phyloP scores from a whole-genome alignment of 2,329 filamentous ascomycete species.

The Teratosphaeriaceae sp. region DNA sequence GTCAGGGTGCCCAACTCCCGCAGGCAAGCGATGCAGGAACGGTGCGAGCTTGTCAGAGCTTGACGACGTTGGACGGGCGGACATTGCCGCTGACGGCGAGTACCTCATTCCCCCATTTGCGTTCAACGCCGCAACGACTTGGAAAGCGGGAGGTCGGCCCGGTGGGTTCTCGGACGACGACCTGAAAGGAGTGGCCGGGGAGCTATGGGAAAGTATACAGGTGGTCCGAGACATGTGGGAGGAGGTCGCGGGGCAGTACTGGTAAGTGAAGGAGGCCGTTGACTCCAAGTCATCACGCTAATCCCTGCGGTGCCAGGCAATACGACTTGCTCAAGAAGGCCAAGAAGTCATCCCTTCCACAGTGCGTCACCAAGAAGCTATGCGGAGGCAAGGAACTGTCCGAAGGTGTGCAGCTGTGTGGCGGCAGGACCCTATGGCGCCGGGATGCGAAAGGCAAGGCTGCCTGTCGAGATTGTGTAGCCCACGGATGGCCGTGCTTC shows the following conservation, averaged over 20 bases:
- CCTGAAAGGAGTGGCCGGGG: constrained; percentile 9
- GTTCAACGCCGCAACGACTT: constrained; percentile 16
- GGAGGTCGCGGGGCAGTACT: constrained; percentile 14
- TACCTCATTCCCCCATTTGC: constrained; percentile 5
- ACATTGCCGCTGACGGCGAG: neutral
- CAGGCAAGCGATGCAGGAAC: too few relatives aligned
- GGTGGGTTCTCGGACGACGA: constrained; percentile 8
- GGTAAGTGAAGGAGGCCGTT: neutral
- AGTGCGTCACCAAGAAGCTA: constrained; percentile 19
- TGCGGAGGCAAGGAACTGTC: constrained; percentile 6
- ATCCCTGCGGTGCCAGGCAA: neutral
- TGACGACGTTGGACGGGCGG: too few relatives aligned
- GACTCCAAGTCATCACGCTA: neutral
- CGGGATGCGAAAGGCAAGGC: constrained; percentile 17
- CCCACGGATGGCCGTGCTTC: constrained; percentile 8
- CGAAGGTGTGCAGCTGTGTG: neutral
- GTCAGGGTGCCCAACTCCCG: too few relatives aligned
- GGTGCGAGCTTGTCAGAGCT: too few relatives aligned
- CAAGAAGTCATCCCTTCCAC: constrained; percentile 1
- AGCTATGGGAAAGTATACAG: constrained; percentile 18
- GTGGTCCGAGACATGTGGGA: constrained; percentile 16
- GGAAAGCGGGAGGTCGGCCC: constrained; percentile 11
- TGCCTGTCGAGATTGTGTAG: constrained; percentile 22
- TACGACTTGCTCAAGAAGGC: constrained; percentile 16
- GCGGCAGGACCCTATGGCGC: constrained; percentile 16